Evolutionary conservation across 495 filamentous ascomycete species (phyloP).

Genomic region (Cenococcum geophilum): DNA sequence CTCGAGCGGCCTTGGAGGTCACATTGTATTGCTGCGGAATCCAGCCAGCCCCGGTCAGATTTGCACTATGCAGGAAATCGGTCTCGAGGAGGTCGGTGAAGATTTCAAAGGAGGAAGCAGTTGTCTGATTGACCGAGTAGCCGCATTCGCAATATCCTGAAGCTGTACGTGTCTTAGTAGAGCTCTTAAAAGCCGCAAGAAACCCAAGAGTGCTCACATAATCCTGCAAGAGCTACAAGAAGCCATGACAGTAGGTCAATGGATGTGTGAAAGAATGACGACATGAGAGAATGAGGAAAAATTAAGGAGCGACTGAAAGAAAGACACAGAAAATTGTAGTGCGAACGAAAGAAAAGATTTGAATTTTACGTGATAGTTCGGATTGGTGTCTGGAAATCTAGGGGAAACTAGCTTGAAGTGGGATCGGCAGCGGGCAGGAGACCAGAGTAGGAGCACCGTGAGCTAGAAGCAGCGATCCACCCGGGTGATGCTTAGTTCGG

Average conservation of each 20-base stretch:
- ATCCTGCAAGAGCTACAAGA: neutral
- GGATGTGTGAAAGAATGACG: neutral
- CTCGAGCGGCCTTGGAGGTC: constrained; percentile 46
- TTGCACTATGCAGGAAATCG: constrained; percentile 54
- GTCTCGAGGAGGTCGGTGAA: constrained; percentile 66
- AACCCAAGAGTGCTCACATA: neutral
- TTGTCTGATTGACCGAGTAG: constrained; percentile 47
- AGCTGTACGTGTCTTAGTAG: constrained; percentile 3
- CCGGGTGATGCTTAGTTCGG: no score
- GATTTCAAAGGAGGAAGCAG: constrained; percentile 34
- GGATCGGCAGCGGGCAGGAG: no score
- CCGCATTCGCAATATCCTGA: constrained; percentile 65
- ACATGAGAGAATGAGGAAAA: neutral
- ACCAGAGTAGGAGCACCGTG: no score
- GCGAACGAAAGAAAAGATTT: neutral
- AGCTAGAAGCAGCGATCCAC: no score
- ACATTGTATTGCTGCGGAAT: constrained; percentile 58
- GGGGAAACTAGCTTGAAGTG: no score
- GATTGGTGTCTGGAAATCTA: neutral
- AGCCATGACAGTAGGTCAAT: neutral
- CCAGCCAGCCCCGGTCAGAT: constrained; percentile 51
- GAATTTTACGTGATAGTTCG: neutral
- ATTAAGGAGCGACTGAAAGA: neutral
- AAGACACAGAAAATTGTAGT: neutral
- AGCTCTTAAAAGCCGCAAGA: neutral